Evolutionary conservation across 768 basidiomycete genomes (phyloP).

Genomic region (Udeniomyces megalosporus): DNA sequence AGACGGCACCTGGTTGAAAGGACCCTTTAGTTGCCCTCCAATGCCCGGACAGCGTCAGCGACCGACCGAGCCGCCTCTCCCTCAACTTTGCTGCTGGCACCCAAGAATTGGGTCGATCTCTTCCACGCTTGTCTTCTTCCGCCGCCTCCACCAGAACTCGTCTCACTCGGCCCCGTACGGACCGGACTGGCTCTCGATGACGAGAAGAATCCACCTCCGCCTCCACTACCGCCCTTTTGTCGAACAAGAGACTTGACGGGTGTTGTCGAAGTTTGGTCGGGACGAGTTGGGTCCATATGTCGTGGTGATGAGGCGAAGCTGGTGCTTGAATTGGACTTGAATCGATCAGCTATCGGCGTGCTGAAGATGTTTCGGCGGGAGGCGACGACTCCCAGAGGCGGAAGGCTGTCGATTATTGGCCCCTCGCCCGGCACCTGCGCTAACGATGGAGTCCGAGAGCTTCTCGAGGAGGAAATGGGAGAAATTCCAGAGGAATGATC

Average conservation of each 20-base stretch:
- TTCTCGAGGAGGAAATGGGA: no score
- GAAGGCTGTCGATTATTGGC: no score
- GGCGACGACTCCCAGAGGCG: conserved; percentile 10
- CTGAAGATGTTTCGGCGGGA: conserved; percentile 10
- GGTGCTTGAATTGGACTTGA: conserved; percentile 2
- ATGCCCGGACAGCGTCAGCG: background rate
- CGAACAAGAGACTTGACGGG: background rate
- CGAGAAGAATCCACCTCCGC: background rate
- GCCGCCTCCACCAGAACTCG: background rate
- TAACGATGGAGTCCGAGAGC: no score
- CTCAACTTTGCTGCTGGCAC: background rate
- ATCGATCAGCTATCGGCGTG: conserved; percentile 12
- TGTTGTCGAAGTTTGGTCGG: background rate
- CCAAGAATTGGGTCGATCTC: background rate
- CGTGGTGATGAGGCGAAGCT: background rate
- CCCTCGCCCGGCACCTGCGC: no score
- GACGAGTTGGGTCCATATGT: background rate
- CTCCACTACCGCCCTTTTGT: background rate
- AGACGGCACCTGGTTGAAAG: no score
- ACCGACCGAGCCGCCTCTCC: background rate
- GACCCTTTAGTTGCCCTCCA: no score
- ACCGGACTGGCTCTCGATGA: background rate
- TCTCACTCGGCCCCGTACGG: background rate
- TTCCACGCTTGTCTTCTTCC: background rate
- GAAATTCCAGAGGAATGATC: no score